Percentiles rank a stretch among this genome's conserved stretches.
phyloP scores from a whole-genome alignment of 768 basidiomycete species.

The Strobilomyces confusus region DNA sequence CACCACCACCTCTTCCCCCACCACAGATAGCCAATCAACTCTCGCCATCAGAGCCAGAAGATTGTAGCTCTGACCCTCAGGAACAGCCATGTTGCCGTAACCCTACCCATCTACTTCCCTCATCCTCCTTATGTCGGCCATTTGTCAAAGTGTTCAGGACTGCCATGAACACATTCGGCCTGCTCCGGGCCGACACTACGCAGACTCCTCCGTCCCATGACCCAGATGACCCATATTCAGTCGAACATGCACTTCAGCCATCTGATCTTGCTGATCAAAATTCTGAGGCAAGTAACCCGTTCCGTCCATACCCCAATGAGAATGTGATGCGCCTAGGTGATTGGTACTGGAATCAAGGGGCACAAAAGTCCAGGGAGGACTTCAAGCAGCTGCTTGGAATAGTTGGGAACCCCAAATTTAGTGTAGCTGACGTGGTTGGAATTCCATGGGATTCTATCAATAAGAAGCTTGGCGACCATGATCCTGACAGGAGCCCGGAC shows the following conservation, averaged over 20 bases:
- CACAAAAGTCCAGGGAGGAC: neutral
- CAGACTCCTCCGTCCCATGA: neutral
- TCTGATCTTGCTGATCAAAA: too few relatives aligned
- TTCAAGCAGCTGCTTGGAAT: neutral
- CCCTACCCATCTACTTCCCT: too few relatives aligned
- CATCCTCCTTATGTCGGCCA: too few relatives aligned
- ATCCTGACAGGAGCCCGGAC: neutral
- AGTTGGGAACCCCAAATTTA: neutral
- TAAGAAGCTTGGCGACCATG: neutral
- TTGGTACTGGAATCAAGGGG: neutral
- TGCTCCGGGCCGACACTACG: neutral
- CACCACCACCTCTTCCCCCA: neutral
- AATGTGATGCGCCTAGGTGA: neutral
- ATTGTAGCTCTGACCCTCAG: too few relatives aligned
- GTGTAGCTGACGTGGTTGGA: neutral
- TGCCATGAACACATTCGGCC: neutral
- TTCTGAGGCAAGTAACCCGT: neutral
- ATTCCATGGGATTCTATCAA: neutral
- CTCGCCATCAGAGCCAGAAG: too few relatives aligned
- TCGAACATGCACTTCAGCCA: neutral
- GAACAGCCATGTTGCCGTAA: neutral
- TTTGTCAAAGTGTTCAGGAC: too few relatives aligned
- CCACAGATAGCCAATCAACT: neutral
- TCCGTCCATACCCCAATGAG: neutral
- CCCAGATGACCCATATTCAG: neutral